Percentiles rank a stretch among this genome's conserved stretches.
Evolutionary conservation across 2,329 filamentous ascomycete genomes (phyloP).

Genomic region (Phaeosphaeria sp.): DNA sequence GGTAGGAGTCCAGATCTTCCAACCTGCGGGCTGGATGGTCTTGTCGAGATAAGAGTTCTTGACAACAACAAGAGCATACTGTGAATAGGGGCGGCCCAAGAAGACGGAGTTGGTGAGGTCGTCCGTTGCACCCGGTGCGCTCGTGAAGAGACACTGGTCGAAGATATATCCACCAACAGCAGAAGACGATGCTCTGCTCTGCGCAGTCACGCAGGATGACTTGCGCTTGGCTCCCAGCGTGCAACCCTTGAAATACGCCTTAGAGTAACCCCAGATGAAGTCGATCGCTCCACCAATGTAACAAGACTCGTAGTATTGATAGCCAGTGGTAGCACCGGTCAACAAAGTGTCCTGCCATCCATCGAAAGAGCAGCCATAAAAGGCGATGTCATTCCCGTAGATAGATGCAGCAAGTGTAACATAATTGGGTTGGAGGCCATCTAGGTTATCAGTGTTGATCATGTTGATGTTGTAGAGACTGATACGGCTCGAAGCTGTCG

Average conservation of each 20-base stretch:
- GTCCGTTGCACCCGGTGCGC: conserved; percentile 39
- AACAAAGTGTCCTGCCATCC: conserved; percentile 62
- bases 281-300: conserved; percentile 65
- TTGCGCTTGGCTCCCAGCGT: conserved; percentile 53
- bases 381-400: conserved; percentile 59
- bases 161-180: conserved; percentile 58
- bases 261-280: conserved; percentile 63
- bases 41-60: conserved; percentile 58
- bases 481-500: conserved; percentile 56
- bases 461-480: conserved; percentile 68
- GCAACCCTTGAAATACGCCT: conserved; percentile 59
- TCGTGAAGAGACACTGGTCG: conserved; percentile 56
- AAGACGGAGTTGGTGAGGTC: conserved; percentile 51
- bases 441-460: conserved; percentile 36
- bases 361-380: conserved; percentile 61
- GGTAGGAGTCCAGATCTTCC: conserved; percentile 61
- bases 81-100: conserved; percentile 59
- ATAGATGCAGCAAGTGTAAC: conserved; percentile 62
- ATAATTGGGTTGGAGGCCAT: conserved; percentile 49
- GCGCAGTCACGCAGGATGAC: conserved; percentile 40
- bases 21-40: conserved; percentile 65
- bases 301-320: conserved; percentile 62
- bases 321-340: conserved; percentile 49
- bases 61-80: conserved; percentile 57
- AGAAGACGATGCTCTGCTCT: conserved; percentile 23